Evolutionary conservation across 2,329 filamentous ascomycete species (phyloP), one percentile per base, ranked within the genome.

Genomic region (Fusarium dlaminii): DNA sequence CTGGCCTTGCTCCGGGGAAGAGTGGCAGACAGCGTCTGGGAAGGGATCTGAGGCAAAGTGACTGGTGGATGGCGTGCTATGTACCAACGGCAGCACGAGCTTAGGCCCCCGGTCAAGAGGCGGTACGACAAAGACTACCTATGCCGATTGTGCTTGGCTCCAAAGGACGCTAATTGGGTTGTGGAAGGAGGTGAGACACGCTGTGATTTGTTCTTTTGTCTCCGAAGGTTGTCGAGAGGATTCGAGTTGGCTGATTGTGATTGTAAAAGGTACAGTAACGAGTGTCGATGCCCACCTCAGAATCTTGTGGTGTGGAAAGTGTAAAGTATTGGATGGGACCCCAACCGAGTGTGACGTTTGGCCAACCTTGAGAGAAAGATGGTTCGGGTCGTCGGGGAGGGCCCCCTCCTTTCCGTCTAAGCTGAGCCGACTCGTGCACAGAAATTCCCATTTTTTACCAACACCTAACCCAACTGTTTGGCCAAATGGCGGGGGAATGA

Each of bases 11-110:
- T 78, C 75, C 61, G 69, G 74, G 77, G 74, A 76, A 74, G 63
- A 72, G 42, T 76, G 65, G 66, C 61, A 57, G 58, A 61, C 62
- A 29, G 66, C 51, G 32, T 58, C 61, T 56, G n/a, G 68, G 72
- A 67, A 56, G 59, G 66, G 72, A 71, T 76, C 69, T 77, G 75
- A 79, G 77, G 77, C 77, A 78, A 79, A 70, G 77, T 70, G 51
- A 71, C 67, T 67, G 73, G 70, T 61, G 72, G 77, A 79, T 79
- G 77, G 77, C 77, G 77, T 79, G 77, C 77, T 71, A 77, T 67
- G 62, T 54, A 48, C 63, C 59, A 71, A 34, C 48, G n/a, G n/a
- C 48, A 51, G 66, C 66, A 60, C 42, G 40, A 72, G 62, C 57
- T 68, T 61, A 68, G 52, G 49, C n/a, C 70, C 75, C 74, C 63